Base-by-base conservation (phyloP, 495 filamentous ascomycete species). In the Acidiella bohemica region DNA sequence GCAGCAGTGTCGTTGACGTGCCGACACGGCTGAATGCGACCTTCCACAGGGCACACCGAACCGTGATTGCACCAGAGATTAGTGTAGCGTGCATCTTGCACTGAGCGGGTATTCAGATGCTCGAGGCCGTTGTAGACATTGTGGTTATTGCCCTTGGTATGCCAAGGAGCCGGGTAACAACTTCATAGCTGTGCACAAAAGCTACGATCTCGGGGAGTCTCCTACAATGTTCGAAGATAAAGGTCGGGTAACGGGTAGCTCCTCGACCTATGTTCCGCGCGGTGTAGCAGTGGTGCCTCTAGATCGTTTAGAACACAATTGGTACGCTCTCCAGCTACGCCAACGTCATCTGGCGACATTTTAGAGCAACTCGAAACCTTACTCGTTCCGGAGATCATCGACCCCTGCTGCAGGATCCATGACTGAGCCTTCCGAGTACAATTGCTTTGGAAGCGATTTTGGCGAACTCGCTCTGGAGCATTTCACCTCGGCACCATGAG, bases 171-270 rank as follows among this genome's bases (percentile, higher is more conserved):
- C 36, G 72, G 67, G 13, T 28, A 39, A 23, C 36, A 20, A 12
- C 14, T 16, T 5, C 36, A 42, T 82, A 75, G 4, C 71, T 65
- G 46, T 84, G 80, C 60, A 76, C 74, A 54, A 84, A 79, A 24
- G 80, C 67, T 12, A 70, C 54, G 46, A 81, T 61, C 39, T 83
- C 79, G 5, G 79, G 72, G 3, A 84, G 60, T 5, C 64, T 41
- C 36, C 80, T 66, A 57, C 83, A 84, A 53, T 76, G 67, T 50
- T 83, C 76, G 53, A 80, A 69, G 44, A 36, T 36, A 19, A 20
- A 36, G 10, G 33, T 36, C 8, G 22, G 19, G 53, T 85, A 85
- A 10, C 76, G 63, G 65, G 83, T 76, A 11, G 76, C 80, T 56
- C 84, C 80, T 47, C 81, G 71, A 10, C 79, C 80, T 56, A 83